phyloP scores from a whole-genome alignment of 345 rosid genomes.

The Aethionema arabicum region DNA sequence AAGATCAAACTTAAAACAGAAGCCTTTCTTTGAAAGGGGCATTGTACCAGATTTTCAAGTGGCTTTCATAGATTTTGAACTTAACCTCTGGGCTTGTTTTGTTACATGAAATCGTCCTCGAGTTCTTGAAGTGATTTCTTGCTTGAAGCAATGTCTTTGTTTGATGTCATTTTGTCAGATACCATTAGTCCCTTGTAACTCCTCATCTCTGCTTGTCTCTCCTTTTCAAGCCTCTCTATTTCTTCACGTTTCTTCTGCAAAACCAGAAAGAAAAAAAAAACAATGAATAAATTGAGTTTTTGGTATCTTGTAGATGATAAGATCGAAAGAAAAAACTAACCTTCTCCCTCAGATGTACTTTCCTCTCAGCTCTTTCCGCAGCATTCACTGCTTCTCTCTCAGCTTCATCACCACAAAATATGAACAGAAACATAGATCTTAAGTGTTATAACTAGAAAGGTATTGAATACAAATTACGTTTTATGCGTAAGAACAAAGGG shows the following conservation, averaged over 20 bases:
- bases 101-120: slow-evolving; percentile 96
- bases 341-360: slow-evolving; percentile 75
- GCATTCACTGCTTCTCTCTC: slow-evolving; percentile 90
- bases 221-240: slow-evolving; percentile 86
- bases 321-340: slow-evolving; percentile 42
- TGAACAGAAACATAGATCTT: slow-evolving; percentile 12
- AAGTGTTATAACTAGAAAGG: slow-evolving; percentile 1
- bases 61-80: too few species aligned
- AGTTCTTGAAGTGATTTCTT: slow-evolving; percentile 89
- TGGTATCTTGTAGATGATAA: background rate
- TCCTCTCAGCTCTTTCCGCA: slow-evolving; percentile 92
- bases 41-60: too few species aligned
- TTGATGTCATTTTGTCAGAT: slow-evolving; percentile 89
- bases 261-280: background rate
- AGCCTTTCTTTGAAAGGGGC: too few species aligned
- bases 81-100: slow-evolving; percentile 23
- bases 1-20: slow-evolving; percentile 4
- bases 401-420: slow-evolving; percentile 48
- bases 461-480: background rate
- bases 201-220: slow-evolving; percentile 83
- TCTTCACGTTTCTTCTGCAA: slow-evolving; percentile 91
- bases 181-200: slow-evolving; percentile 99
- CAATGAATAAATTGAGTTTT: background rate
- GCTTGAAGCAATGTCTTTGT: slow-evolving; percentile 82
- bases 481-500: background rate